Conservation (phyloP, 768 basidiomycete genomes). For the Boletus subcaerulescens region DNA sequence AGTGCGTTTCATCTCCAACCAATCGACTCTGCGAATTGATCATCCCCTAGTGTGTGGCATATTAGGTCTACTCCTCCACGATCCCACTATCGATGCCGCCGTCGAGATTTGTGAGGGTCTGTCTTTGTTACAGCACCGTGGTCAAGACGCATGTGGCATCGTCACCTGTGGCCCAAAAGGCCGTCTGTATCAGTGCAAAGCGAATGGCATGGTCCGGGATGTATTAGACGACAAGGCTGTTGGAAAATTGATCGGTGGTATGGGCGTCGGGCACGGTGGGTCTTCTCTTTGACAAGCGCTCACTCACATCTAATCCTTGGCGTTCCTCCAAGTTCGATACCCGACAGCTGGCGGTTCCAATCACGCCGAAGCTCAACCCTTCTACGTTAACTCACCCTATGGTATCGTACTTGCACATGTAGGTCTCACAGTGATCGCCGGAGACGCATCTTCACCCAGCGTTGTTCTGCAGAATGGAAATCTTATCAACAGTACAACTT, state of each 20-base stretch:
- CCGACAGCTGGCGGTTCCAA: slow-evolving; percentile 97
- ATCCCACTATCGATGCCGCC: slow-evolving; percentile 70
- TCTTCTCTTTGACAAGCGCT: background rate
- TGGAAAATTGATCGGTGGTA: slow-evolving; percentile 78
- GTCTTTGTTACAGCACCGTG: slow-evolving; percentile 93
- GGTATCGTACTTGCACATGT: slow-evolving; percentile 98
- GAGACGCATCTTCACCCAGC: slow-evolving; percentile 1
- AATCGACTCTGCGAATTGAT: slow-evolving; percentile 1
- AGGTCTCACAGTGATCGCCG: slow-evolving; percentile 26
- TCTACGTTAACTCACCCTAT: slow-evolving; percentile 99
- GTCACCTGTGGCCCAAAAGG: slow-evolving; percentile 95
- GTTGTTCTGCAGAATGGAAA: slow-evolving; percentile 80
- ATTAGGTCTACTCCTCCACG: slow-evolving; percentile 81
- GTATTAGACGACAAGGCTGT: slow-evolving; percentile 85
- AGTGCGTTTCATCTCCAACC: slow-evolving; percentile 27
- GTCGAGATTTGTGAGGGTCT: slow-evolving; percentile 92
- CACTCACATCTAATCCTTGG: slow-evolving; percentile 11
- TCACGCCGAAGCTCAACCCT: slow-evolving; percentile 96
- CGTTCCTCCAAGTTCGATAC: slow-evolving; percentile 70
- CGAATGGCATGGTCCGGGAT: slow-evolving; percentile 98
- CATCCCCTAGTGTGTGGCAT: slow-evolving; percentile 79
- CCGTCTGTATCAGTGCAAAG: slow-evolving; percentile 96
- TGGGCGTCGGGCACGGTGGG: slow-evolving; percentile 97
- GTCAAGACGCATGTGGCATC: slow-evolving; percentile 97
- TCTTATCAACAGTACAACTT: slow-evolving; percentile 83